Percentiles rank a stretch among this genome's conserved stretches.
Evolutionary conservation across 768 basidiomycete genomes (phyloP).

Genomic region (Candolleomyces eurysporus): DNA sequence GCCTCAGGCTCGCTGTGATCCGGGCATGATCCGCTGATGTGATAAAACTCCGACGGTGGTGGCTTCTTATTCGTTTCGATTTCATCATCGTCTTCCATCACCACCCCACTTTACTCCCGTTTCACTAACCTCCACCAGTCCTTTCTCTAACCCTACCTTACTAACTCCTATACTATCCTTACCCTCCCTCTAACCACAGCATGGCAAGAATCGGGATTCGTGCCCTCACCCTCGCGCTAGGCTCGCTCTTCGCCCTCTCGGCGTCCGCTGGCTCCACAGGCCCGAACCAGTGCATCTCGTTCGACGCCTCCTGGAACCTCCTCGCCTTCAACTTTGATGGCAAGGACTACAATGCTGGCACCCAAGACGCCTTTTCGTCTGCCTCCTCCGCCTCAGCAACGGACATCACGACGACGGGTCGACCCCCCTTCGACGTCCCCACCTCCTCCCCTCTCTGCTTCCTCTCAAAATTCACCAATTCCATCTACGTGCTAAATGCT

Average conservation of each 20-base stretch:
- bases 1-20: too few relatives aligned
- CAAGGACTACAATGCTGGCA: constrained; percentile 82
- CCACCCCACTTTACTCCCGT: too few relatives aligned
- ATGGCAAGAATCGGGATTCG: too few relatives aligned
- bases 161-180: too few relatives aligned
- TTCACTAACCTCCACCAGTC: too few relatives aligned
- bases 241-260: constrained; percentile 13
- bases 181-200: too few relatives aligned
- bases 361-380: constrained; percentile 31
- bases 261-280: constrained; percentile 18
- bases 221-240: constrained; percentile 1
- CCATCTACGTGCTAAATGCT: constrained; percentile 81
- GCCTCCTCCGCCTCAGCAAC: constrained; percentile 17
- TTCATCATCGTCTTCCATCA: too few relatives aligned
- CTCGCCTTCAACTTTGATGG: constrained; percentile 82
- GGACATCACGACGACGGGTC: constrained; percentile 83
- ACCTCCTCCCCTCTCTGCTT: constrained; percentile 1
- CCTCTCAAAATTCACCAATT: constrained; percentile 66
- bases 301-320: constrained; percentile 81
- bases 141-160: too few relatives aligned
- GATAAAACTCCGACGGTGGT: too few relatives aligned
- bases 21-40: too few relatives aligned
- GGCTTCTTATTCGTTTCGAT: too few relatives aligned
- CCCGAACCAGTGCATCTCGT: constrained; percentile 60
- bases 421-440: not conserved